Evolutionary conservation across 345 rosid species (phyloP), one percentile per base, ranked within the genome.

Genomic region (Hibiscus syriacus): DNA sequence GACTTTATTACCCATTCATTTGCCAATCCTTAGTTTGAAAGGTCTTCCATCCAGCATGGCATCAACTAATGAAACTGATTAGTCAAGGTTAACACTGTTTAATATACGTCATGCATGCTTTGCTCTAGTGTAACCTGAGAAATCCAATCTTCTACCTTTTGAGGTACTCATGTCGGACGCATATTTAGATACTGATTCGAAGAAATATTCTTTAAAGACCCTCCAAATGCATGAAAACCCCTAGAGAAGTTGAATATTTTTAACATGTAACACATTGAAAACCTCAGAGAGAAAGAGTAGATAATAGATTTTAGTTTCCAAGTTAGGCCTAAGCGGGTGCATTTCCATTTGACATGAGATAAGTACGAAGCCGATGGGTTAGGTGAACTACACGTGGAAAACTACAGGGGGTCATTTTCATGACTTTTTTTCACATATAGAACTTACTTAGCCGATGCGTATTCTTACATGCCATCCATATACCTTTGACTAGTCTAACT

Each of bases 371-470:
- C 78, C 79, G 16, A 45, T 70, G 67, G 76, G 81, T 81, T 88
- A 83, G 91, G 89, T 84, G 86, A 86, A 70, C 86, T 80, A 73
- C 89, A 88, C 89, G 91, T 86, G 89, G 89, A 88, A 85, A 87
- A 81, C 78, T 72, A 80, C 80, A 27, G 41, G 64, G 54, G 55
- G 81, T 85, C 87, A 30, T 72, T 55, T 55, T 87, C 90, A 65
- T 71, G 80, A 75, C 82, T 68, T 77, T 76, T 43, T 17, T 71
- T 29, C 53, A 5, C 41, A 32, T 67, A 63, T 73, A 70, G 71
- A 73, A 75, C 65, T 26, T 63, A 53, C 69, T 74, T 72, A 34
- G 58, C 52, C 38, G 59, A 54, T 70, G 69, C 78, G 63, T 52
- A 20, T 16, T 16, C 55, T 50, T 67, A 4, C 79, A 39, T 45